phyloP scores from a whole-genome alignment of 208 protist species.

The Angomonas ambiguus region DNA sequence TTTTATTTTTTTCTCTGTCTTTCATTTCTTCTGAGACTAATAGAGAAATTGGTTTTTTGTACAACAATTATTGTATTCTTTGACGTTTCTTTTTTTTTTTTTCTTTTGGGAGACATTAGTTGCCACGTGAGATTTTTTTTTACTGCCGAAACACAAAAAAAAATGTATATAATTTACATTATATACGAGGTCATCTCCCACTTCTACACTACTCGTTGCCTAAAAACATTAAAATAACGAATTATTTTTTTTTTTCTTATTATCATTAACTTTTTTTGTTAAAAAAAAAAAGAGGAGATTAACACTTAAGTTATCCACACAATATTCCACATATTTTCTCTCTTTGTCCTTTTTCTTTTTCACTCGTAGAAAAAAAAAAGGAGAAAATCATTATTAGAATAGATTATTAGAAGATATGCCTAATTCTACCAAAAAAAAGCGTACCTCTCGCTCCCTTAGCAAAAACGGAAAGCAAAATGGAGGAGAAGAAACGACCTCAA shows the following conservation, averaged over 20 bases:
- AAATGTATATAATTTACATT: not conserved
- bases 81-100: not conserved
- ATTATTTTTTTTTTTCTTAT: too few relatives aligned
- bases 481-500: not conserved
- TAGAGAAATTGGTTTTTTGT: not conserved
- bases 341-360: too few relatives aligned
- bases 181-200: too few relatives aligned
- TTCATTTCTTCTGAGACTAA: not conserved
- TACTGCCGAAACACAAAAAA: too few relatives aligned
- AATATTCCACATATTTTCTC: too few relatives aligned
- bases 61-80: too few relatives aligned
- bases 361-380: not conserved
- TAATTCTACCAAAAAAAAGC: not conserved
- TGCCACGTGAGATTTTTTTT: not conserved
- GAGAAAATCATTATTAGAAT: not conserved
- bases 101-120: not conserved
- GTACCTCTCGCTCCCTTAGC: not conserved
- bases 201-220: too few relatives aligned
- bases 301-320: too few relatives aligned
- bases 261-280: too few relatives aligned
- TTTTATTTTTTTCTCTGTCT: not conserved
- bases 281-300: too few relatives aligned
- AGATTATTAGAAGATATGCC: not conserved
- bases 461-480: not conserved
- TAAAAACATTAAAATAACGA: too few relatives aligned